Evolutionary conservation across 2,329 filamentous ascomycete species (phyloP), one percentile per base, ranked within the genome.

Genomic region (Endoconidiophora laricicola): DNA sequence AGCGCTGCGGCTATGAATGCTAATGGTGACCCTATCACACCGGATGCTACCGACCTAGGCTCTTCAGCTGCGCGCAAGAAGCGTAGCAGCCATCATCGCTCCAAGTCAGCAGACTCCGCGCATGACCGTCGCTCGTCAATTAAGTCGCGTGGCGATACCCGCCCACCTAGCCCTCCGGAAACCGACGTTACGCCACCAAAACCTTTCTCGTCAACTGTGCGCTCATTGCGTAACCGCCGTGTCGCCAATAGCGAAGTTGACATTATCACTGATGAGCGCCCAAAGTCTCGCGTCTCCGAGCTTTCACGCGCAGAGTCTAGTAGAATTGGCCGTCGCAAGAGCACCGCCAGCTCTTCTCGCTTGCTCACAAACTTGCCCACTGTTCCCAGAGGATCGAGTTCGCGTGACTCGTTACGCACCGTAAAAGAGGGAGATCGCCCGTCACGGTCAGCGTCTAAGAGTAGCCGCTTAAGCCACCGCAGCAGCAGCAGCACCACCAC

Each of bases 21-120:
- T 50, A 58, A 58, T 55, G 44, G 56, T 54, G 70, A 77, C 49
- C 73, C 73, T 1, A 62, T 72, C 45, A 87, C 83, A 1, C 83
- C 83, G 16, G 81, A 86, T 54, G 72, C 81, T 20, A 86, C 82
- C 20, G 82, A 86, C 59, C 58, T 84, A 20, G 77, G 78, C 47
- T 57, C 54, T 10, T 55, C 48, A 5, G 42, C 46, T 38, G 37
- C 38, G 9, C 46, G 50, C 46, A 52, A 52, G 29, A 52, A 49
- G 40, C 43, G 44, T 10, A 54, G 45, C 18, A 48, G 52, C 20
- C 48, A 49, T 12, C 54, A 54, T 33, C 68, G 69, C 54, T 69
- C 71, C 24, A 73, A 69, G 58, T 73, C 73, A 26, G 61, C 62
- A 20, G 70, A 71, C 24, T 61, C 65, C 16, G 61, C 66, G 22